Conservation (phyloP, 1,284 basidiomycete genomes). For the Tylopilus sp. region DNA sequence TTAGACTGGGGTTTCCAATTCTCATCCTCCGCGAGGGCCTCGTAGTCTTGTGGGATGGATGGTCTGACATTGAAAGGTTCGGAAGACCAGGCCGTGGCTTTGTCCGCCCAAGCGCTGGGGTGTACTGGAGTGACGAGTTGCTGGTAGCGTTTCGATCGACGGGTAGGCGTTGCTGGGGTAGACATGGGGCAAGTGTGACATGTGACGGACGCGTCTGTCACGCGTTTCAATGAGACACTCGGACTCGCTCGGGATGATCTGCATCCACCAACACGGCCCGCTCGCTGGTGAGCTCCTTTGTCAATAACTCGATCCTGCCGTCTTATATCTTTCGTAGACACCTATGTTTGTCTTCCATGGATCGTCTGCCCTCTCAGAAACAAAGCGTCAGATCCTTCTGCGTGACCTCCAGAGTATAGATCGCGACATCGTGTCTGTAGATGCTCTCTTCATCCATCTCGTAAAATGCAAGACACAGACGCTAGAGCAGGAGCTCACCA, state of each 20-base stretch:
- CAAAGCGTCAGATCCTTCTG: constrained; percentile 70
- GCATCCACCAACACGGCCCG: constrained; percentile 3
- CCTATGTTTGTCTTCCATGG: constrained; percentile 66
- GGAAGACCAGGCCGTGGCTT: constrained; percentile 40
- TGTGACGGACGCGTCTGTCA: constrained; percentile 26
- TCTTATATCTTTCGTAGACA: constrained; percentile 12
- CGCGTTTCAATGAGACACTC: constrained; percentile 13
- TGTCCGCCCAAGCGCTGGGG: constrained; percentile 27
- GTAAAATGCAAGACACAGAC: constrained; percentile 57
- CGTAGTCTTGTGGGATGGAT: constrained; percentile 30
- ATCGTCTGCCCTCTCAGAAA: constrained; percentile 64
- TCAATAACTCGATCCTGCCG: not conserved
- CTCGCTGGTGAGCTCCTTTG: constrained; percentile 14
- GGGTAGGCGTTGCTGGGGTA: constrained; percentile 29
- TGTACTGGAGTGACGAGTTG: constrained; percentile 43
- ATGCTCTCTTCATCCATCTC: constrained; percentile 85
- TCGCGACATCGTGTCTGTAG: constrained; percentile 61
- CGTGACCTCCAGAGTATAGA: constrained; percentile 53
- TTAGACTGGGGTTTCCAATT: constrained; percentile 18
- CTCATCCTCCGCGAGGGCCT: constrained; percentile 36
- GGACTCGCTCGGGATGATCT: not conserved
- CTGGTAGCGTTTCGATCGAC: constrained; percentile 52
- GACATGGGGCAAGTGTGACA: constrained; percentile 22
- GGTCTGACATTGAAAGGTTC: constrained; percentile 38
- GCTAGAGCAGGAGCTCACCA: constrained; percentile 47